Base-by-base conservation (phyloP, 805 yeast genomes). In the Candida sithepensis region DNA sequence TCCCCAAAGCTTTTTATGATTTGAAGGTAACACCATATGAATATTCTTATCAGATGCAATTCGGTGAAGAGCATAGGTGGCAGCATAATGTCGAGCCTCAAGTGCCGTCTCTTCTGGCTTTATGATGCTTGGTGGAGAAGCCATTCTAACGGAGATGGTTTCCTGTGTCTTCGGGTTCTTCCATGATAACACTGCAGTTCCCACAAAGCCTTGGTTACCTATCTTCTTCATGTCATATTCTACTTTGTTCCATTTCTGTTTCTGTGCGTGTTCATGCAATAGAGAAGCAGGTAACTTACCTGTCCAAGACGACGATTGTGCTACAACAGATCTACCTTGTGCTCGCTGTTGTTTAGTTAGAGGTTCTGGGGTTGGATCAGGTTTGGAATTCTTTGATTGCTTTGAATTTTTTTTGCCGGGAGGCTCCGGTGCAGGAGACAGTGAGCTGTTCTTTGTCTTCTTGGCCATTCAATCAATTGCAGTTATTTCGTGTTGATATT, bases 251-350 rank as follows among this genome's bases (percentile, higher is more conserved):
- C 99, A 92, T 66, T 89, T 88, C 49, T 78, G 81, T 62, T 84
- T 86, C 63, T 88, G 97, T 52, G 94, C 86, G 53, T 82, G 84
- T 60, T 92, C 99, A 59, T 88, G 88, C 4, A 92, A 74, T 16
- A 92, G 66, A 0, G 94, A 82, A 2, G 87, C 89, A 0, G 99
- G 98, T 14, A 92, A 71, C 58, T 92, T 92, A 1, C 99, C 99
- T 0, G 97, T 90, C 97, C 97, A 90, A 24, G 92, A 88, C 40
- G 82, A 70, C 33, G 85, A 77, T 14, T 85, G 83, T 0, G 86
- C 76, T 0, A 82, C 85, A n/a, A 74, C 66, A 24, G 77, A 63
- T 54, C 82, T 60, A 1, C 62, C 61, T 13, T 45, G 49, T 18
- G 46, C 49, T 41, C 63, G 52, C 40, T 53, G 53, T 8, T 44